Base-by-base conservation (phyloP, 805 yeast species). In the Kodamaea lidongshanica region DNA sequence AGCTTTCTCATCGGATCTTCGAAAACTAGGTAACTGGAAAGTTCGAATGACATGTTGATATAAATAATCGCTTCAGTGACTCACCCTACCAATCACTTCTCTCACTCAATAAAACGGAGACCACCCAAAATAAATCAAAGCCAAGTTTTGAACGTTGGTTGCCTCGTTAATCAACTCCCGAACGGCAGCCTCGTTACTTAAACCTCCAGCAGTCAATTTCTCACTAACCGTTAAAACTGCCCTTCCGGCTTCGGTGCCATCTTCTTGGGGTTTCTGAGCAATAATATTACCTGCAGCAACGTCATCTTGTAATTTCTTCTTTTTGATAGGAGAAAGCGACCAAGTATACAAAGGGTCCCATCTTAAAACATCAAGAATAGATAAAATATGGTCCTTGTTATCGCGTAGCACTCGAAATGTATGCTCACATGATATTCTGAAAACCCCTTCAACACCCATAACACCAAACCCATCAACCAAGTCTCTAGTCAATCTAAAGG, bases 321-420 rank as follows among this genome's bases (percentile, higher is more conserved):
- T 70, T 32, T 80, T 54, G 11, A 85, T 54, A 1, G 94, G 94
- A 1, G 96, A 83, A 27, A 87, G 63, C 0, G 83, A 75, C 97
- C 98, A 92, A 1, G 85, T 72, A 47, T 89, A 88, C 33, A 92
- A 65, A 0, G 98, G 96, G 64, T 92, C 99, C 70, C 92, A 86
- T 44, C 79, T 67, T 39, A 92, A 57, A 4, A 89, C 94, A 45
- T 88, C 89, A 33, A 92, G 58, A 18, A 92, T 83, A 17, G 92
- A 79, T 52, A 79, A 56, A 16, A 94, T 84, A 41, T 77, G 78
- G 16, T 77, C 83, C 19, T 64, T 63, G 45, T 86, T 79, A 1
- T 56, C 55, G 33, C 94, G 60, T 25, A 92, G 56, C 2, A 82
- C 84, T 13, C 71, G 54, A 35, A 83, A 72, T 0, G 84, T 82